Percentiles rank a stretch among this genome's conserved stretches.
Evolutionary conservation across 176 grass and related monocot genomes (phyloP).

Genomic region (Aegilops umbellulata): DNA sequence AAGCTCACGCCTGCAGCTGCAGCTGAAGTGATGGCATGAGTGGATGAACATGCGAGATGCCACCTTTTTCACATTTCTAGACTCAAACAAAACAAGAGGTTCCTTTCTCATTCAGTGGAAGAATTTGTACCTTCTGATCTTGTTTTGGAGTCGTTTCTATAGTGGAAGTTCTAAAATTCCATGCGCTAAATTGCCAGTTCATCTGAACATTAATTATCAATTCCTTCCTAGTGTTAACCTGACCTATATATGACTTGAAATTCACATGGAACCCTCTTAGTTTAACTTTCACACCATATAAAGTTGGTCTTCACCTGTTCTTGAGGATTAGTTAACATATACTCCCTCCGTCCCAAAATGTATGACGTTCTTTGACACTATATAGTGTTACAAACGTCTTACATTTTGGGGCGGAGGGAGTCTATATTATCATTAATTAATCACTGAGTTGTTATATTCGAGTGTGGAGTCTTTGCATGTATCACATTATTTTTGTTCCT

Average conservation of each 20-base stretch:
- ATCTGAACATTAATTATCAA: not conserved
- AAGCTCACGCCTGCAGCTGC: slow-evolving; percentile 10
- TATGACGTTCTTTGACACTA: too few species aligned
- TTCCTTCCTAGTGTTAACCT: not conserved
- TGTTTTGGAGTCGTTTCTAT: not conserved
- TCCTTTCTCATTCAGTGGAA: slow-evolving; percentile 41
- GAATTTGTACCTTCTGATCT: slow-evolving; percentile 46
- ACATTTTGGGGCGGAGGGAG: too few species aligned
- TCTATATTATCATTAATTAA: not conserved
- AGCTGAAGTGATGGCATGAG: slow-evolving; percentile 21
- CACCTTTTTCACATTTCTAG: slow-evolving; percentile 24
- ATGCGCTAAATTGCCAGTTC: not conserved
- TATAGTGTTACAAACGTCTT: too few species aligned
- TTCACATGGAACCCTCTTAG: not conserved
- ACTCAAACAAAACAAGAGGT: slow-evolving; percentile 17
- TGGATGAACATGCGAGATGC: slow-evolving; percentile 10
- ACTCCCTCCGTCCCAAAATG: too few species aligned
- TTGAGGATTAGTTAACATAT: not conserved
- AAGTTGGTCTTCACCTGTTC: not conserved
- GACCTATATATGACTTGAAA: not conserved
- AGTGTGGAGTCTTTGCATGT: not conserved
- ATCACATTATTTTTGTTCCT: slow-evolving; percentile 12
- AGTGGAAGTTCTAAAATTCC: not conserved
- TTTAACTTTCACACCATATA: not conserved
- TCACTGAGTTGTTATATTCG: not conserved